phyloP scores from a whole-genome alignment of 345 rosid species.

The Angophora floribunda region DNA sequence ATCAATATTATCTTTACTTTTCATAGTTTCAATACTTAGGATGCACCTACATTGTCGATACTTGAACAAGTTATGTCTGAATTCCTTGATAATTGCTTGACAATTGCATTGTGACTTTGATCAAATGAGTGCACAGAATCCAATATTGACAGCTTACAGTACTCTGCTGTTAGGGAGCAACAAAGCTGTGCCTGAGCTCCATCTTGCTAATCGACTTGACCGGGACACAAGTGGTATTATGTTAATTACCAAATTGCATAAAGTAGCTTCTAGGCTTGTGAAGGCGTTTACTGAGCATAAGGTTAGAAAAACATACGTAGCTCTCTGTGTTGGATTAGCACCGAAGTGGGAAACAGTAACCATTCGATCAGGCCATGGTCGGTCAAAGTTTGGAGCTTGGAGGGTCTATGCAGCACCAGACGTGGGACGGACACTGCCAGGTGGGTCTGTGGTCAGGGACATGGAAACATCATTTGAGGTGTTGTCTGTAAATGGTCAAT shows the following conservation, averaged over 20 bases:
- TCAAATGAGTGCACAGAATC: background rate
- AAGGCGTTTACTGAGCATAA: conserved; percentile 77
- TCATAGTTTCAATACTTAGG: background rate
- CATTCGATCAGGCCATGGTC: conserved; percentile 81
- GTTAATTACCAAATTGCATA: conserved; percentile 78
- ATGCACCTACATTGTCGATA: background rate
- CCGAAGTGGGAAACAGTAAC: conserved; percentile 68
- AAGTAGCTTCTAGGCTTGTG: conserved; percentile 74
- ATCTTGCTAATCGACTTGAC: conserved; percentile 86
- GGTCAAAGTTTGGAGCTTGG: conserved; percentile 91
- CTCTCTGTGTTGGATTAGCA: conserved; percentile 50
- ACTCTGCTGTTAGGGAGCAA: conserved; percentile 14
- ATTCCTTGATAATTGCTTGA: background rate
- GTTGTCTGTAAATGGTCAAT: conserved; percentile 44
- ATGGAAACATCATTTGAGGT: conserved; percentile 85
- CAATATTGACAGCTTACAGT: background rate
- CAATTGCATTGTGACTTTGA: background rate
- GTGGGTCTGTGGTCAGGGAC: conserved; percentile 74
- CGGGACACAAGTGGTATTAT: conserved; percentile 89
- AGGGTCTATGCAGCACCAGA: conserved; percentile 76
- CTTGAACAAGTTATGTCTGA: background rate
- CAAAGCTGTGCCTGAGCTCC: conserved; percentile 31
- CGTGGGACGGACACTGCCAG: conserved; percentile 62
- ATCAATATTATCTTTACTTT: background rate
- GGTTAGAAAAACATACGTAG: conserved; percentile 67